Evolutionary conservation across 805 yeast genomes (phyloP).

Genomic region (Maudiozyma bulderi): DNA sequence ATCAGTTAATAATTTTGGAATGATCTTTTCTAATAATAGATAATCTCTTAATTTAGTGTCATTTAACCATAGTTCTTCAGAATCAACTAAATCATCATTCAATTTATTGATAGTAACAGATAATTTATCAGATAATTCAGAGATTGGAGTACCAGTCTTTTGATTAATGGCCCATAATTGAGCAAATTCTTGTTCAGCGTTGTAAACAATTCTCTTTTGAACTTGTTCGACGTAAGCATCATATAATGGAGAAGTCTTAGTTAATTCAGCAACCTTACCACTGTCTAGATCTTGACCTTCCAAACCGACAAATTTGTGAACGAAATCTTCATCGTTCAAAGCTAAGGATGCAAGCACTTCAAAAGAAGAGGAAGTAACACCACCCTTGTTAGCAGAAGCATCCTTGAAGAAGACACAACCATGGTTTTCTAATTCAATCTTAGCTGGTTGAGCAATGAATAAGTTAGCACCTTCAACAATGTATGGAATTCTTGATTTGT

Average conservation of each 20-base stretch:
- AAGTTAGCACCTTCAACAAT: conserved; percentile 96
- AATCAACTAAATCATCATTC: conserved; percentile 74
- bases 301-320: conserved; percentile 52
- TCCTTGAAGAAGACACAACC: conserved; percentile 87
- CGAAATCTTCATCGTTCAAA: conserved; percentile 76
- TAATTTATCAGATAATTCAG: conserved; percentile 70
- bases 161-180: conserved; percentile 73
- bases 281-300: not conserved
- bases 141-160: conserved; percentile 49
- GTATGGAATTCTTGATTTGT: conserved; percentile 69
- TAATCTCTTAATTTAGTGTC: conserved; percentile 69
- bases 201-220: conserved; percentile 61
- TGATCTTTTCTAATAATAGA: conserved; percentile 56
- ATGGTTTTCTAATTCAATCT: conserved; percentile 72
- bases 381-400: conserved; percentile 96
- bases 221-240: conserved; percentile 76
- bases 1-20: conserved; percentile 62
- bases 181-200: conserved; percentile 79
- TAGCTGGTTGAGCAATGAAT: conserved; percentile 91
- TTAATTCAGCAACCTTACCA: conserved; percentile 7
- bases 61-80: conserved; percentile 75
- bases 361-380: conserved; percentile 92
- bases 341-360: conserved; percentile 93
- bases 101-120: conserved; percentile 76
- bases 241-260: conserved; percentile 40